These are phyloP conservation scores for Fusarium euwallaceae DNA, from an alignment of 2,329 filamentous ascomycete species.

Conservation along the genomic window DNA sequence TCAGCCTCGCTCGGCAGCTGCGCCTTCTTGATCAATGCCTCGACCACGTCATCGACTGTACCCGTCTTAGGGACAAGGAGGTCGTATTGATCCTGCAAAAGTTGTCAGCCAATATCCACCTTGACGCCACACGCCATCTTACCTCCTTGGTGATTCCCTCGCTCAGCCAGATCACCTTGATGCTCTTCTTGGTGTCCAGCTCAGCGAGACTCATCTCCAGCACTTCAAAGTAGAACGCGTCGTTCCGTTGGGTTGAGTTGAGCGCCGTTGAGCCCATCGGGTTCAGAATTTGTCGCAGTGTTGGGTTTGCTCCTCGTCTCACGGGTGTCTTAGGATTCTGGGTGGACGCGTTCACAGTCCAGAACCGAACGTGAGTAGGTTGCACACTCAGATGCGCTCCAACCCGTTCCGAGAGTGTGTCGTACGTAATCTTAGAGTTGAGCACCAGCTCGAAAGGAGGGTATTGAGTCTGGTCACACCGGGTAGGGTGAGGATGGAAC, in stretches of 20 bases:
- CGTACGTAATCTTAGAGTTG: slow-evolving; percentile 91
- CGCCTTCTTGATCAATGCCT: slow-evolving; percentile 82
- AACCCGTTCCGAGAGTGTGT: slow-evolving; percentile 86
- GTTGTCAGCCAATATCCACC: slow-evolving; percentile 8
- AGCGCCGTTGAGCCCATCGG: slow-evolving; percentile 77
- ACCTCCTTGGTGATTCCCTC: slow-evolving; percentile 95
- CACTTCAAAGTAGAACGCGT: slow-evolving; percentile 91
- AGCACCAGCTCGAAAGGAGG: slow-evolving; percentile 81
- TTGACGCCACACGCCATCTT: slow-evolving; percentile 46
- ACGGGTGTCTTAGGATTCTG: slow-evolving; percentile 84
- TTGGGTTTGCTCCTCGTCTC: slow-evolving; percentile 78
- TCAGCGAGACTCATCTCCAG: slow-evolving; percentile 95
- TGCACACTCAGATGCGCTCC: slow-evolving; percentile 82
- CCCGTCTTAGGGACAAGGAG: slow-evolving; percentile 91
- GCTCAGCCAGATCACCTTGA: slow-evolving; percentile 86
- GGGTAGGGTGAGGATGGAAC: slow-evolving; percentile 77
- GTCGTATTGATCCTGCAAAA: slow-evolving; percentile 77
- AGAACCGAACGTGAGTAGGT: slow-evolving; percentile 90
- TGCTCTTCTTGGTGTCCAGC: slow-evolving; percentile 89
- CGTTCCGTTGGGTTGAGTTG: slow-evolving; percentile 77
- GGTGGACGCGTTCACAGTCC: slow-evolving; percentile 82
- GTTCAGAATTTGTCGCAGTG: slow-evolving; percentile 82
- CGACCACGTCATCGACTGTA: slow-evolving; percentile 81
- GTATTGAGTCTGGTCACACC: slow-evolving; percentile 69
- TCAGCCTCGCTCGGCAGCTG: slow-evolving; percentile 80